These are phyloP conservation scores for Fusarium mexicanum DNA, from an alignment of 2,329 filamentous ascomycete genomes.

Conservation along the genomic window DNA sequence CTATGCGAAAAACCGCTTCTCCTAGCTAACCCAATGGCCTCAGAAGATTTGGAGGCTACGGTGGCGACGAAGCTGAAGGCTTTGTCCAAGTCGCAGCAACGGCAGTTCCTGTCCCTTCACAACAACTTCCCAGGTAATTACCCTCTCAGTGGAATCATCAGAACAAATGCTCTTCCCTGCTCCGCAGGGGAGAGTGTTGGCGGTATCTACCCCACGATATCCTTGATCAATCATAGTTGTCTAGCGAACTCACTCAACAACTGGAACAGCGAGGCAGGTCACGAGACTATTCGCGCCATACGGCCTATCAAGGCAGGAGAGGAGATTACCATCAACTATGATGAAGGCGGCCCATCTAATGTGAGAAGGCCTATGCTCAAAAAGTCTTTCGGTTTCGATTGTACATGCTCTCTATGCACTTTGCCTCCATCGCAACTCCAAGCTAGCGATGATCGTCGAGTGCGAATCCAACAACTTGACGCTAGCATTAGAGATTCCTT, in stretches of 20 bases:
- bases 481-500: neutral
- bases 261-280: neutral
- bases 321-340: neutral
- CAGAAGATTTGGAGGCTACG: neutral
- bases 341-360: neutral
- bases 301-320: neutral
- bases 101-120: neutral
- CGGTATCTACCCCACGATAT: neutral
- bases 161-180: neutral
- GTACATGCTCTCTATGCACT: neutral
- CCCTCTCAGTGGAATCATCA: neutral
- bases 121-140: neutral
- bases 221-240: neutral
- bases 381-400: neutral
- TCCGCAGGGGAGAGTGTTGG: neutral
- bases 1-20: neutral
- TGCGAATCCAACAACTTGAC: neutral
- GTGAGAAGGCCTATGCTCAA: neutral
- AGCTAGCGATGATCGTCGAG: neutral
- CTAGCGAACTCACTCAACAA: neutral
- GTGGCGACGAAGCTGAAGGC: neutral
- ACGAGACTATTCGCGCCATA: neutral
- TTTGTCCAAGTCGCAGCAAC: neutral
- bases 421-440: neutral
- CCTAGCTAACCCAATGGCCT: accelerated